Evolutionary conservation across 1,284 basidiomycete genomes (phyloP).

Genomic region (Cerrena zonata): DNA sequence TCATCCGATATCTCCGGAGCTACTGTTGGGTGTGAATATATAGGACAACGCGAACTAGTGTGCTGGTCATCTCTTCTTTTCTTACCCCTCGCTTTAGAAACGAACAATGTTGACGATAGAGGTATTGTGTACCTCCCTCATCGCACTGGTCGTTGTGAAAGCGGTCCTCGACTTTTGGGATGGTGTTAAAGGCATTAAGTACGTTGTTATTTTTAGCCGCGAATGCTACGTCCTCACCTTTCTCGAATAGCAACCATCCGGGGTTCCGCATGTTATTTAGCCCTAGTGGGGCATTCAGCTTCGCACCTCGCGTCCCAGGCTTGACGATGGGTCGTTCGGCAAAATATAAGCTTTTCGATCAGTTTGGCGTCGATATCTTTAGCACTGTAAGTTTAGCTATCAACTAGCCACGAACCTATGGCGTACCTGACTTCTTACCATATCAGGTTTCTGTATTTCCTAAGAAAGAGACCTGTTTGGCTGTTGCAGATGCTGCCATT

Average conservation of each 20-base stretch:
- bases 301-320: slow-evolving; percentile 18
- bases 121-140: not conserved
- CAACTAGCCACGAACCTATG: not conserved
- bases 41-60: not conserved
- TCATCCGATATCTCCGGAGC: not conserved
- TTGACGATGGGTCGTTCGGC: slow-evolving; percentile 18
- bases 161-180: slow-evolving; percentile 18
- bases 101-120: not conserved
- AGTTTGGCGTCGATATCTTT: slow-evolving; percentile 22
- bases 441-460: slow-evolving; percentile 15
- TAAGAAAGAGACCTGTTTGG: slow-evolving; percentile 15
- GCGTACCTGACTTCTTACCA: slow-evolving; percentile 3
- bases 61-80: not conserved
- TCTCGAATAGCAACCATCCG: slow-evolving; percentile 16
- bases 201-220: slow-evolving; percentile 6
- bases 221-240: not conserved
- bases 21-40: not conserved
- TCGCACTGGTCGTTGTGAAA: slow-evolving; percentile 13
- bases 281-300: slow-evolving; percentile 18
- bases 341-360: slow-evolving; percentile 20
- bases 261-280: slow-evolving; percentile 22
- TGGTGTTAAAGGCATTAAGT: slow-evolving; percentile 19
- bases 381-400: slow-evolving; percentile 15
- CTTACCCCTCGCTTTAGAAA: not conserved
- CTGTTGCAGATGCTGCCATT: slow-evolving; percentile 21